These are phyloP conservation scores for Cyanidium caldarium DNA, from an alignment of 23 red algal species.

Conservation along the genomic window DNA sequence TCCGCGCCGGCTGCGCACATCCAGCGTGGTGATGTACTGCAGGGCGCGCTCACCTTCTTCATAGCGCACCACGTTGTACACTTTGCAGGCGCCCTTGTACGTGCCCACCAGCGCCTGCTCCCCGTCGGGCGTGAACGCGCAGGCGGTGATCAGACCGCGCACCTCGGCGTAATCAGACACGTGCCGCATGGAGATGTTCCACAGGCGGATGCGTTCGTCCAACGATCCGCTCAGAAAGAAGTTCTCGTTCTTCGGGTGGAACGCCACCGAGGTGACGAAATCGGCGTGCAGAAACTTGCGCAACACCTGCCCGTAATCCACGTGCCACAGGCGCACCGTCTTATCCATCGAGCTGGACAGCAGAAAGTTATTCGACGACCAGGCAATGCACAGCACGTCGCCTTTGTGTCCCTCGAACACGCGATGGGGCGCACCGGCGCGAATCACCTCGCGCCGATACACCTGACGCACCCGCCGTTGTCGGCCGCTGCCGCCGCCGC, in stretches of 20 bases:
- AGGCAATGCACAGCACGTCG: constrained; percentile 35
- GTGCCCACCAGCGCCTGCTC: constrained; percentile 66
- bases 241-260: constrained; percentile 67
- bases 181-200: constrained; percentile 52
- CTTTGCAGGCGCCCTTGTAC: constrained; percentile 41
- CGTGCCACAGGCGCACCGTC: constrained; percentile 86
- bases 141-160: constrained; percentile 58
- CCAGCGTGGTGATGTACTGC: constrained; percentile 66
- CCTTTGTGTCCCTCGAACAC: constrained; percentile 34
- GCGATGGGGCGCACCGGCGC: constrained; percentile 13
- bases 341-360: constrained; percentile 59
- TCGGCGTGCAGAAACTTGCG: constrained; percentile 61
- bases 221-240: constrained; percentile 60
- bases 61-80: constrained; percentile 51
- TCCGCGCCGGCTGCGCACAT: constrained; percentile 33
- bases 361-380: constrained; percentile 75
- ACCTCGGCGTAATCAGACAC: constrained; percentile 26
- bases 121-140: constrained; percentile 63
- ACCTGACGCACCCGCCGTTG: no score
- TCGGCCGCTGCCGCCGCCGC: no score
- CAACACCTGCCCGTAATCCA: constrained; percentile 25
- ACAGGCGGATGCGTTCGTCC: constrained; percentile 49
- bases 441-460: background rate
- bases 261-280: constrained; percentile 59
- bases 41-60: constrained; percentile 63